phyloP scores from a whole-genome alignment of 2,329 filamentous ascomycete genomes.

The Epicoccum nigrum region DNA sequence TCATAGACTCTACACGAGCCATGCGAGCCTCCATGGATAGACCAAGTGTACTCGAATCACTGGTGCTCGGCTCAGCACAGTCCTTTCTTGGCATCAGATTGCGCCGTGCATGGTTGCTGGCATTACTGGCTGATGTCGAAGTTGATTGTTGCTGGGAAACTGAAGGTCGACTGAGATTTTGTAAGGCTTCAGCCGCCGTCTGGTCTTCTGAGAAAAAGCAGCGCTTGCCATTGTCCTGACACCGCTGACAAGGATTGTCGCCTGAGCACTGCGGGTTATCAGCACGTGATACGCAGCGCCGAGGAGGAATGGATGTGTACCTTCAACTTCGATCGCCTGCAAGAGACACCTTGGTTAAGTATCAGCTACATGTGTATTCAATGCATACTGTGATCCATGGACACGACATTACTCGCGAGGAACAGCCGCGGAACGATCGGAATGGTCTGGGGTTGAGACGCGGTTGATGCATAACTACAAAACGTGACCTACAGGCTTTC shows the following conservation, averaged over 20 bases:
- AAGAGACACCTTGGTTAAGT: constrained; percentile 36
- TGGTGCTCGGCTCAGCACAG: constrained; percentile 29
- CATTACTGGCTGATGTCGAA: constrained; percentile 14
- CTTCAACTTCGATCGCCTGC: constrained; percentile 46
- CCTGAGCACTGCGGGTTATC: constrained; percentile 37
- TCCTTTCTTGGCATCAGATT: constrained; percentile 31
- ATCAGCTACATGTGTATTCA: constrained; percentile 21
- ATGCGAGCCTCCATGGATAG: constrained; percentile 44
- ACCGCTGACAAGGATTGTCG: constrained; percentile 45
- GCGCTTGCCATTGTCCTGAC: constrained; percentile 41
- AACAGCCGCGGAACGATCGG: constrained; percentile 29
- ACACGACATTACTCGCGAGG: constrained; percentile 1
- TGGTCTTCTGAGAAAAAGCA: constrained; percentile 49
- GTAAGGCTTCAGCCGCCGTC: constrained; percentile 45
- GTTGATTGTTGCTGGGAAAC: constrained; percentile 23
- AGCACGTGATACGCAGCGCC: not conserved
- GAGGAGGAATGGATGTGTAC: constrained; percentile 17
- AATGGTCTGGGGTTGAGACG: constrained; percentile 10
- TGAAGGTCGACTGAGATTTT: constrained; percentile 45
- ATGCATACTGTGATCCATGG: not conserved
- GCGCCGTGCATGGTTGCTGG: constrained; percentile 22
- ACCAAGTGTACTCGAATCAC: constrained; percentile 34
- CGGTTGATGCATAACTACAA: not conserved
- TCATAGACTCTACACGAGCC: constrained; percentile 44
- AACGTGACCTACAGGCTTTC: constrained; percentile 41